Evolutionary conservation across 1,139 yeast genomes (phyloP), one percentile per base, ranked within the genome.

Genomic region (Kazachstania sp.): DNA sequence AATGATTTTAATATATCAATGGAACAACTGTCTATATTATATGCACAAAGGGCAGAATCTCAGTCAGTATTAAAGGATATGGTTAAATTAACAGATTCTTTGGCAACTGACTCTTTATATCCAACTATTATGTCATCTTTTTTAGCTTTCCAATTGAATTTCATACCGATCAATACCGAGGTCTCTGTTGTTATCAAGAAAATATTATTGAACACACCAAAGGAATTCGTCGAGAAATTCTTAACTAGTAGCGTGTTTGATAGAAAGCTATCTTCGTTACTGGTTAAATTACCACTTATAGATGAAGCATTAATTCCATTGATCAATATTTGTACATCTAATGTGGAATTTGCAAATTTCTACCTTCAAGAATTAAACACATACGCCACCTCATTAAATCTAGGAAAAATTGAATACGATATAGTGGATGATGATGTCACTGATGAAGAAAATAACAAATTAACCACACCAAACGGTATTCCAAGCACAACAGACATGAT

Each of bases 221-320:
- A 71, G 40, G 70, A 72, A 36, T 71, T 83, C 9, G 71, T 82
- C 15, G 79, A 75, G 52, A 70, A 69, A 41, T 81, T 86, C 56
- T 81, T 86, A 57, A 69, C 72, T 0, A 74, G 77, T 51, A 73
- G 74, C 26, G 70, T 77, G 18, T 76, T 82, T 3, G 74, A 75
- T 41, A 74, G 75, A 49, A 71, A 80, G n/a, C 59, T 86, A 30
- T 70, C 77, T 16, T 61, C 86, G 30, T 67, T 87, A 0, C 72
- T 83, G 51, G 83, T 94, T 0, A 86, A 87, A 57, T 76, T 86
- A 53, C 97, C 97, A 0, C 48, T 64, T 16, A 32, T 64, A 19
- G 52, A 61, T 12, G 70, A 79, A n/a, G 71, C 79, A 2, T 63
- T 86, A 16, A 63, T 73, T 1, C 84, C 94, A 1, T 81, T 81